Conservation (phyloP, 768 basidiomycete genomes). For the Lactarius sanguifluus region DNA sequence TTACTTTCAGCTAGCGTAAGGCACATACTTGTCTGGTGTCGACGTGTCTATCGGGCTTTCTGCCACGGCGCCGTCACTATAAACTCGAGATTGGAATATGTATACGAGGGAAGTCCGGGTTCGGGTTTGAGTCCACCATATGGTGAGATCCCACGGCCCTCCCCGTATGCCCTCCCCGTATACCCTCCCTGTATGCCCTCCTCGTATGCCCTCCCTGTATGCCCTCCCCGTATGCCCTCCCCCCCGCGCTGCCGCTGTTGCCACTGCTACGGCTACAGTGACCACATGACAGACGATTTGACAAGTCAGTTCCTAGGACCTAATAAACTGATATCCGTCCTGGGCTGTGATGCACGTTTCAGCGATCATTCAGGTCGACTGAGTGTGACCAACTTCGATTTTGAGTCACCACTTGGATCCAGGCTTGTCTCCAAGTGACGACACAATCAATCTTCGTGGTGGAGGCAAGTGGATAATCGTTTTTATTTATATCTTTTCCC, state of each 20-base stretch:
- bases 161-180: background rate
- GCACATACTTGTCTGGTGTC: background rate
- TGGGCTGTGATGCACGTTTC: background rate
- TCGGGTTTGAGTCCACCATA: background rate
- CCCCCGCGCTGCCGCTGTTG: no score
- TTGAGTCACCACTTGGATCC: background rate
- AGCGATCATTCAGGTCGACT: background rate
- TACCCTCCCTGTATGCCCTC: background rate
- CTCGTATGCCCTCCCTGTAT: background rate
- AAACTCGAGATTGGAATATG: background rate
- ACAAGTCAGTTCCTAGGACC: background rate
- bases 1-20: background rate
- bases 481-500: background rate
- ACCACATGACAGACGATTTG: background rate
- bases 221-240: background rate
- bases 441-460: background rate
- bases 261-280: background rate
- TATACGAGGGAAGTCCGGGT: background rate
- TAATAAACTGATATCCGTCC: background rate
- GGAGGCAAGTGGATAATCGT: background rate
- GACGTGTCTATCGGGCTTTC: background rate
- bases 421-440: background rate
- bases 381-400: background rate
- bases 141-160: background rate
- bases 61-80: background rate